phyloP scores from a whole-genome alignment of 345 rosid species.

The Mercurialis annua region DNA sequence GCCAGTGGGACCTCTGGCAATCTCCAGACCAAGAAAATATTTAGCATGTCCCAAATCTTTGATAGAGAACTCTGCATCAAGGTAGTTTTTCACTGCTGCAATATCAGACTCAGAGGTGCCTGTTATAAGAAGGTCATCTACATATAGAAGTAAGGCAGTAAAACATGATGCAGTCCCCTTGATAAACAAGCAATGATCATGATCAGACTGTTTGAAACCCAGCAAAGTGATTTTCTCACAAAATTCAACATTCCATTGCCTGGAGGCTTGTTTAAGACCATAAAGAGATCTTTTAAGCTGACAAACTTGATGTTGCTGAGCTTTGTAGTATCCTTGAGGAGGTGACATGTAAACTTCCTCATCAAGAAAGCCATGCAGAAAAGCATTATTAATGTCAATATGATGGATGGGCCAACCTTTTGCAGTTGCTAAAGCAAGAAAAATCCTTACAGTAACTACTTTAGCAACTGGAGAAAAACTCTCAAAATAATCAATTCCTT shows the following conservation, averaged over 20 bases:
- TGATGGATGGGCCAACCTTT: neutral
- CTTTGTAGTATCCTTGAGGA: neutral
- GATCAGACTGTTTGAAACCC: neutral
- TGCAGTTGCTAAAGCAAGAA: neutral
- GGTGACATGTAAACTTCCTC: neutral
- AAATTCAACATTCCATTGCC: neutral
- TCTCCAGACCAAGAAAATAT: neutral
- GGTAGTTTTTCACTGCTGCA: neutral
- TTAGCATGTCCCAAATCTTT: neutral
- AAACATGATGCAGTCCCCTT: rapidly evolving
- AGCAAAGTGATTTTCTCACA: neutral
- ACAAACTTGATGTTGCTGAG: neutral
- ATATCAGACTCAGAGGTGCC: neutral
- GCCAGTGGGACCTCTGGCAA: neutral
- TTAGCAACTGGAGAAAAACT: neutral
- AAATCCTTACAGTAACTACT: neutral
- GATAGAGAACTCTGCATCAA: neutral
- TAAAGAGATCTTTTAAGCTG: neutral
- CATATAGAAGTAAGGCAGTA: neutral
- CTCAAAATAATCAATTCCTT: neutral
- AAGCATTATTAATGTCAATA: neutral
- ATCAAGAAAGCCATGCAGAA: neutral
- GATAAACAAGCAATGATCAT: neutral
- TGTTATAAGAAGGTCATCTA: neutral
- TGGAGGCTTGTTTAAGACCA: neutral